These are phyloP conservation scores for Tylopilus plumbeoviolaceoides DNA, from an alignment of 768 basidiomycete species.

Conservation along the genomic window DNA sequence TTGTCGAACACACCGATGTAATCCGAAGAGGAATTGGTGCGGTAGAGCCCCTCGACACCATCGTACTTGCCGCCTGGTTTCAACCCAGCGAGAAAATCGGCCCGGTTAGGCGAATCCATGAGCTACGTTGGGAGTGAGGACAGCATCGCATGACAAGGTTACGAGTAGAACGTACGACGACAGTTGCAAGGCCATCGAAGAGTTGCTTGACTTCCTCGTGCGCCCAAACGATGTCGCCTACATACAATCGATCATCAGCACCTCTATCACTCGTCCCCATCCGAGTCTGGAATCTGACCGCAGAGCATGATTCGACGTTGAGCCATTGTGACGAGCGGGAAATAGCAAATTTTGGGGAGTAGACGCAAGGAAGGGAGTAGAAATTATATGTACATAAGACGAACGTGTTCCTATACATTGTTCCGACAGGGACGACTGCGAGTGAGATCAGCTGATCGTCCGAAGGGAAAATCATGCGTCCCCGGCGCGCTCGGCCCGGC, in stretches of 20 bases:
- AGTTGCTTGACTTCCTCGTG: constrained; percentile 66
- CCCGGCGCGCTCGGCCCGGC: neutral
- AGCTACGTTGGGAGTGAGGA: constrained; percentile 29
- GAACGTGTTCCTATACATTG: neutral
- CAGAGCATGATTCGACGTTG: constrained; percentile 32
- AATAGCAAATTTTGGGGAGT: neutral
- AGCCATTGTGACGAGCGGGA: constrained; percentile 11
- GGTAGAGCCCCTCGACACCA: constrained; percentile 71
- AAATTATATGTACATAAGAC: neutral
- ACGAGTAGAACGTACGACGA: constrained; percentile 56
- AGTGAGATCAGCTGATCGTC: too few species aligned
- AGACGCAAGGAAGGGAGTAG: neutral
- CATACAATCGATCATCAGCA: neutral
- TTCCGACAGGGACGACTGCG: neutral
- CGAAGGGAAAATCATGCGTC: neutral
- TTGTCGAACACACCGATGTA: constrained; percentile 76
- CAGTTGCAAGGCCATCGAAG: constrained; percentile 64
- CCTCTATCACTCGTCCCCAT: neutral
- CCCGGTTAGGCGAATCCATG: constrained; percentile 57
- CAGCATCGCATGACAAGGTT: neutral
- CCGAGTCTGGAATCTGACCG: constrained; percentile 26
- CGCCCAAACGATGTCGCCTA: constrained; percentile 78
- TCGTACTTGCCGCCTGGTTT: constrained; percentile 68
- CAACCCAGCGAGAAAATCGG: constrained; percentile 65
- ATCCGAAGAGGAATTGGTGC: constrained; percentile 63